phyloP scores from a whole-genome alignment of 2,329 filamentous ascomycete genomes.

The Penicillium hordei region DNA sequence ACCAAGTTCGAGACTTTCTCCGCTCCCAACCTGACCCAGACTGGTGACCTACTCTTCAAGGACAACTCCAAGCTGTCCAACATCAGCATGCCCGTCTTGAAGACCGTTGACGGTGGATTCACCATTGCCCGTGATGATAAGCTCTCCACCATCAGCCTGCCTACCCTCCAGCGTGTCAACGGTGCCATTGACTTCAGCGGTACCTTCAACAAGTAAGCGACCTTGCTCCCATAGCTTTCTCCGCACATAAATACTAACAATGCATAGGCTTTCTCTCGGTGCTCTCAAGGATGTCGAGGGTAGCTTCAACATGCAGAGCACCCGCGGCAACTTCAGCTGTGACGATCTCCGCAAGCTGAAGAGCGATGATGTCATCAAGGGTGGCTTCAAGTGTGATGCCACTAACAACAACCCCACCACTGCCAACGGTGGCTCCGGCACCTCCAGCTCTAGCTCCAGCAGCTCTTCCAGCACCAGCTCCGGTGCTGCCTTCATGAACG shows the following conservation, averaged over 20 bases:
- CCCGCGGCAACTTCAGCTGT: constrained; percentile 61
- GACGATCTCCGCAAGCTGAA: constrained; percentile 52
- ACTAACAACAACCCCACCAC: constrained; percentile 38
- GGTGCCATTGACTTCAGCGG: constrained; percentile 85
- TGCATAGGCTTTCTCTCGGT: constrained; percentile 67
- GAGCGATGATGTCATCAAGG: constrained; percentile 46
- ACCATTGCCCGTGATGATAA: constrained; percentile 87
- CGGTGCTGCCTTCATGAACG: constrained; percentile 39
- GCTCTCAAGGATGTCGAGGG: constrained; percentile 67
- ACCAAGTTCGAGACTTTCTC: constrained; percentile 56
- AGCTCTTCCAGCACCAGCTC: constrained; percentile 33
- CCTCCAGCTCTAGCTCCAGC: constrained; percentile 29
- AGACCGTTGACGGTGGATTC: constrained; percentile 72
- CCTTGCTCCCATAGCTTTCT: not conserved
- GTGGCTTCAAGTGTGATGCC: constrained; percentile 48
- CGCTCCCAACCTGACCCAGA: constrained; percentile 49
- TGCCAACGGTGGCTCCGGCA: constrained; percentile 35
- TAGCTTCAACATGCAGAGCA: constrained; percentile 68
- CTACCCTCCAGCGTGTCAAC: constrained; percentile 64
- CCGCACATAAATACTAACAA: constrained; percentile 34
- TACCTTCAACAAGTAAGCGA: constrained; percentile 74
- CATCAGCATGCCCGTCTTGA: constrained; percentile 71
- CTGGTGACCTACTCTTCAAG: constrained; percentile 57
- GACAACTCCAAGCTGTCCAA: constrained; percentile 63
- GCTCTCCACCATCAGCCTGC: constrained; percentile 66